Conservation (phyloP, 441 rosid genomes). For the Gossypium laxum region DNA sequence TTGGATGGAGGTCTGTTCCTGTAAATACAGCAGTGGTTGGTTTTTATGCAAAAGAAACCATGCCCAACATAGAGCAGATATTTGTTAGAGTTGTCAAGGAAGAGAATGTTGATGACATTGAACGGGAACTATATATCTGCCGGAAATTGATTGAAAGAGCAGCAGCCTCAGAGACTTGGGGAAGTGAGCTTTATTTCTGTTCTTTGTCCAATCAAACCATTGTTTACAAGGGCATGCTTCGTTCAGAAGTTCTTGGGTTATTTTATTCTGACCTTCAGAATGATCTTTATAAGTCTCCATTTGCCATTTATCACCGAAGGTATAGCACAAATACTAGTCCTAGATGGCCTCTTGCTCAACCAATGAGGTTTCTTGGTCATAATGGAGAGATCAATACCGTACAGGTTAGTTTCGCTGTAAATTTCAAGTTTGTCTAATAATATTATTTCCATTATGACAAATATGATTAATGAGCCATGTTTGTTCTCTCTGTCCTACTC, state of each 20-base stretch:
- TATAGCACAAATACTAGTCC: conserved; percentile 98
- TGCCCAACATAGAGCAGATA: conserved; percentile 91
- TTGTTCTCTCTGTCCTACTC: conserved; percentile 18
- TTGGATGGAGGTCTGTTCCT: conserved; percentile 98
- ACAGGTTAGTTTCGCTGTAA: conserved; percentile 43
- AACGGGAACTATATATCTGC: conserved; percentile 87
- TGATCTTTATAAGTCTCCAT: conserved; percentile 65
- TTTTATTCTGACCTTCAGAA: conserved; percentile 78
- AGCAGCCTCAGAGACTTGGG: conserved; percentile 62
- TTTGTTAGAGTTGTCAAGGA: conserved; percentile 77
- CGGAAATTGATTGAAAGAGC: conserved; percentile 77
- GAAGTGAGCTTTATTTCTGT: conserved; percentile 78
- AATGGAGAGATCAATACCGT: conserved; percentile 98
- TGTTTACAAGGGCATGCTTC: conserved; percentile 98
- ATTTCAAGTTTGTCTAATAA: conserved; percentile 10
- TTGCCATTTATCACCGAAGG: conserved; percentile 94
- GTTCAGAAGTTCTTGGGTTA: conserved; percentile 84
- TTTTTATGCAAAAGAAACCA: conserved; percentile 78
- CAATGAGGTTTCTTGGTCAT: conserved; percentile 99
- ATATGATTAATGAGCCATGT: conserved; percentile 13
- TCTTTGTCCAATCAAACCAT: conserved; percentile 94
- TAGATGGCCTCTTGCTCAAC: conserved; percentile 99
- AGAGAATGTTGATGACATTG: conserved; percentile 75
- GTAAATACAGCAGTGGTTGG: conserved; percentile 80
- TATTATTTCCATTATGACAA: conserved; percentile 1